phyloP scores from a whole-genome alignment of 129 eudicot species.

The Artemisia annua region DNA sequence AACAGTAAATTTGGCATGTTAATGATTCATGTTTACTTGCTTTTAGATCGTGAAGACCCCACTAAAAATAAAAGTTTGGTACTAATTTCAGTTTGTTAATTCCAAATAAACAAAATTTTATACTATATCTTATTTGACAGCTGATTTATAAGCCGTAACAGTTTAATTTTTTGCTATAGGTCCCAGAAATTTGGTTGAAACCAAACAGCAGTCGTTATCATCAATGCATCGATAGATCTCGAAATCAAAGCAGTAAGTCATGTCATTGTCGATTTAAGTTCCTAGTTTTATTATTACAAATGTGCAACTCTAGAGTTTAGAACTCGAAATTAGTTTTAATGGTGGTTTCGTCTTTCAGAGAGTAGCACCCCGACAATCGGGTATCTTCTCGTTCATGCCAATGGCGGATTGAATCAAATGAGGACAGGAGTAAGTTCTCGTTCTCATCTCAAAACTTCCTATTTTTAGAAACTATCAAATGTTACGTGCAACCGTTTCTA shows the following conservation, averaged over 20 bases:
- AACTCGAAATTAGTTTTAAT: not conserved
- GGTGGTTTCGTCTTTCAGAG: conserved; percentile 33
- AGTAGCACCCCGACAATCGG: conserved; percentile 52
- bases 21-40: too few relatives aligned
- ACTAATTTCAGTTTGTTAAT: not conserved
- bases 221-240: conserved; percentile 74
- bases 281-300: not conserved
- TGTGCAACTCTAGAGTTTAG: not conserved
- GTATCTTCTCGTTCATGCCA: conserved; percentile 81
- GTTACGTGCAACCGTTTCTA: not conserved
- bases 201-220: conserved; percentile 65
- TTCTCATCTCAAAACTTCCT: not conserved
- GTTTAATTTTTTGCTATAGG: conserved; percentile 34
- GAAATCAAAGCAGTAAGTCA: conserved; percentile 53
- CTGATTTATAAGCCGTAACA: conserved; percentile 5
- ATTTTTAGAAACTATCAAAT: not conserved
- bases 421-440: conserved; percentile 78
- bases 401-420: conserved; percentile 98
- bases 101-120: not conserved
- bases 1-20: too few relatives aligned
- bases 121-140: too few relatives aligned
- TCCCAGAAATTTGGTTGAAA: conserved; percentile 89
- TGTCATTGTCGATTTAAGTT: not conserved
- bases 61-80: too few relatives aligned
- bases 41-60: too few relatives aligned